Evolutionary conservation across 192 early-diverging fungal genomes (phyloP), one percentile per base, ranked within the genome.

Genomic region (Umbelopsis sp.): DNA sequence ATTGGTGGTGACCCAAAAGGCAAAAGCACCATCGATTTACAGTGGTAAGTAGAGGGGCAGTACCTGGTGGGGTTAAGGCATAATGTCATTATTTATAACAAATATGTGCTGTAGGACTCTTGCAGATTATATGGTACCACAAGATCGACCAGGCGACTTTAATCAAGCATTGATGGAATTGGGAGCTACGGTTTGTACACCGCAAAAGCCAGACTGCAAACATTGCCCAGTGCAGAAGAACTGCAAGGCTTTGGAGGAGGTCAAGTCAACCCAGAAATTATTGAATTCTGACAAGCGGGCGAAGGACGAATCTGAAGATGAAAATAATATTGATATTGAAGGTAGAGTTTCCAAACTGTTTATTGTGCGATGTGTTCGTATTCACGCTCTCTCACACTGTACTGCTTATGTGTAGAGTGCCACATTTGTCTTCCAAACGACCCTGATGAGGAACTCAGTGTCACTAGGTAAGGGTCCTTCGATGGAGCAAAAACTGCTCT

Each of bases 91-190:
- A n/a, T n/a, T n/a, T n/a, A n/a, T n/a, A n/a, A n/a, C n/a, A n/a
- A n/a, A n/a, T 66, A 34, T 22, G 76, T 45, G 11, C 32, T 22
- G 36, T 41, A 90, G 90, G 90, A 65, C 78, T 25, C 76, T 91
- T 9, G 91, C 92, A 9, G 77, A 76, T 38, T 67, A 72, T 26
- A 53, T 92, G 21, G 74, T 94, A 12, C 82, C 88, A 32, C 51
- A 65, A 8, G 71, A 77, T 9, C 80, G 84, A 17, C 91, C 92
- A 29, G 92, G 92, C 10, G 85, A 91, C 53, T 93, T 90, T 66
- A 94, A 94, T 70, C 91, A 94, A 59, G 90, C 89, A 10, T 49
- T 94, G 53, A 94, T 94, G 92, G 92, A 94, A 77, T 77, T 93
- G 5, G 92, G 92, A 0, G 89, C 92, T 1, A 85, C 82, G 9